Evolutionary conservation across 2,329 filamentous ascomycete genomes (phyloP), one percentile per base, ranked within the genome.

Genomic region (Cladophialophora immunda): DNA sequence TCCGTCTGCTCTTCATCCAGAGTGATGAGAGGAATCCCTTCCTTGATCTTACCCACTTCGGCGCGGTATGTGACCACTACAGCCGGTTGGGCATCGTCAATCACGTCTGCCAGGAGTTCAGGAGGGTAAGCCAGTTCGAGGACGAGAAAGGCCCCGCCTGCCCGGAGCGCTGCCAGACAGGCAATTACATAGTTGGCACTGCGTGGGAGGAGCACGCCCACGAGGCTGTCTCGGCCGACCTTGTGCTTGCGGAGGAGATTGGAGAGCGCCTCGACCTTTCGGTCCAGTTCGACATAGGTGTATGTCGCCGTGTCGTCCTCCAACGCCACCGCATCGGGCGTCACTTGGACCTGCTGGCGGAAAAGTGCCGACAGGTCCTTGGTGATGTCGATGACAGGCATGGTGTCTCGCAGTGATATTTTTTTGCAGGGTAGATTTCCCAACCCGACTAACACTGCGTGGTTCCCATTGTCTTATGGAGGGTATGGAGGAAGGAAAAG

Each of bases 171-270:
- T 29, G 92, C 92, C 60, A 94, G 82, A 75, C 90, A 93, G 17
- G 91, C 89, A 77, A 94, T 89, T 68, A 94, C 90, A 78, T 94
- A 93, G 78, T 93, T 86, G 57, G 90, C 90, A 76, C 90, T 92
- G 62, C 91, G 88, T 64, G 88, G 89, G 75, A 94, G 85, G 60
- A 94, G 84, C 50, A 94, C 88, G 61, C 92, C 92, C 34, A 94
- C 91, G 19, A 93, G 84, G 71, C 84, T 85, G 77, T 94, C 91
- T 66, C 91, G 89, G 64, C 87, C 85, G 62, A 94, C 91, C 52
- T 90, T 90, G 79, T 89, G 84, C 62, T 81, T 78, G 52, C 88
- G 89, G 58, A 94, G 85, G 54, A 85, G 86, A 72, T 83, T 80
- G 64, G 90, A 85, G 64, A 94, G 86, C n/a, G 81, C 80, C 66